Evolutionary conservation across 306 rosid genomes (phyloP), one percentile per base, ranked within the genome.

Genomic region (Inga leiocalycina): DNA sequence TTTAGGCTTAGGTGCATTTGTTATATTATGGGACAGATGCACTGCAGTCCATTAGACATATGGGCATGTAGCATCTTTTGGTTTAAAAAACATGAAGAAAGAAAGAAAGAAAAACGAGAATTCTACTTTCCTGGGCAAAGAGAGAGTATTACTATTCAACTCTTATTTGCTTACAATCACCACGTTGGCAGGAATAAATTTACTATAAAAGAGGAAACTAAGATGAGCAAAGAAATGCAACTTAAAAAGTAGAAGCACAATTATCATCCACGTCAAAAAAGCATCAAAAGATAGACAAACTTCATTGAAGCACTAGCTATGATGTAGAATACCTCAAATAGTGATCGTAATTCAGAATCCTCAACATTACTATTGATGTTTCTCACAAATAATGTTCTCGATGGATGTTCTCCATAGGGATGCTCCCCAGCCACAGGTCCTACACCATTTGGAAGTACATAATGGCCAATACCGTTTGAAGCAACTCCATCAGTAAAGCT

Each of bases 391-490:
- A 92, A 81, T 56, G 97, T 93, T 85, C 97, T 93, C 76, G 97
- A 93, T 22, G 97, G 95, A 89, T 93, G 97, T 85, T 93, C 97
- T 34, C 97, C 97, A 67, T 89, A 93, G 12, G 97, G 97, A 83
- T 93, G 97, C 85, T 93, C 97, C 79, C 93, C 97, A 68, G 93
- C 93, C 87, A 91, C 85, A 10, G 97, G 59, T 84, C 90, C 97
- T 67, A 80, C 89, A 10, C 93, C 91, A 83, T 91, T 93, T 52
- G 91, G 84, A 74, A 91, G 92, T 49, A 90, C 79, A 84, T 76
- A 87, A 62, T 81, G 90, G 84, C 86, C 80, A 74, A 88, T 80
- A 17, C 90, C 91, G 80, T 89, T 88, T 57, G 88, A 83, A 81
- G 82, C 12, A 77, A 79, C 78, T 77, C 86, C 91, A 83, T 91